A percentile compares a stretch with the other conserved stretches of the same genome.
Evolutionary conservation across 805 yeast genomes (phyloP).

Genomic region (Lipomyces spencermartinsiae): DNA sequence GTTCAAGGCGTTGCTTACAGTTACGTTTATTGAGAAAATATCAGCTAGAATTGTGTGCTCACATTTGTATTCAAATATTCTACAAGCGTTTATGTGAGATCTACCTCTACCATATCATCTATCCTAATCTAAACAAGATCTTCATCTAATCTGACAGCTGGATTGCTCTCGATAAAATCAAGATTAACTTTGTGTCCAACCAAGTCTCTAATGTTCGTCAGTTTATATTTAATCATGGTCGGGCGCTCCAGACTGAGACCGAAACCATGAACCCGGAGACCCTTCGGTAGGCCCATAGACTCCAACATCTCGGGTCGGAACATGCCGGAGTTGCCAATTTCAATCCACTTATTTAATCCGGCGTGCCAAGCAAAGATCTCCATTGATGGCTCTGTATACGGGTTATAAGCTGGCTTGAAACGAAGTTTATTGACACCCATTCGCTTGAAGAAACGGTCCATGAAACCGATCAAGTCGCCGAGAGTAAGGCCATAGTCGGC

Average conservation of each 20-base stretch:
- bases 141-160: constrained; percentile 96
- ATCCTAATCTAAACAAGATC: constrained; percentile 45
- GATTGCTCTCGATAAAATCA: constrained; percentile 92
- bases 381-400: constrained; percentile 98
- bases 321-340: constrained; percentile 99
- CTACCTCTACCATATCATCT: background rate
- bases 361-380: constrained; percentile 97
- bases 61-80: constrained; percentile 7
- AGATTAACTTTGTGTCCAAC: constrained; percentile 96
- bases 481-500: constrained; percentile 95
- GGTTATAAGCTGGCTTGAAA: constrained; percentile 98
- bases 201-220: constrained; percentile 92
- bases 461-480: constrained; percentile 96
- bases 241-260: constrained; percentile 98
- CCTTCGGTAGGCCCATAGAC: constrained; percentile 96
- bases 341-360: constrained; percentile 96
- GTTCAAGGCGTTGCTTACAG: background rate
- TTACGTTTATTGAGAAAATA: background rate
- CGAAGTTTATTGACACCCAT: constrained; percentile 97
- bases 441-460: constrained; percentile 94
- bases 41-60: background rate
- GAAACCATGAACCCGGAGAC: constrained; percentile 94
- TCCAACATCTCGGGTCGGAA: constrained; percentile 99
- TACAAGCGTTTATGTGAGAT: background rate
- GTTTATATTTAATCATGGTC: constrained; percentile 97